Evolutionary conservation across 2,329 filamentous ascomycete species (phyloP), one percentile per base, ranked within the genome.

Genomic region (Fusarium avenaceum): DNA sequence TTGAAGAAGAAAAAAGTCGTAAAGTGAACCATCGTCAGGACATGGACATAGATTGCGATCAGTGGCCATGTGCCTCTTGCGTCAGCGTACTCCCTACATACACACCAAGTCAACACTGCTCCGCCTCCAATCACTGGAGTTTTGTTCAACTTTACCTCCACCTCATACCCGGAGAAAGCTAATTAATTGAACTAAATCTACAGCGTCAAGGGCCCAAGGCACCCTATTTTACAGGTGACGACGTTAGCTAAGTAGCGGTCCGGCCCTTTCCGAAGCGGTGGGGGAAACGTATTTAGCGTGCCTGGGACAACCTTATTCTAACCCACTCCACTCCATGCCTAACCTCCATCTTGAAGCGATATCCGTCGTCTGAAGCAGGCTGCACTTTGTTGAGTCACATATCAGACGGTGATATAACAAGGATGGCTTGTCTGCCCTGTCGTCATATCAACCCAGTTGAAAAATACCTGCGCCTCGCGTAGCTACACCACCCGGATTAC

Each of bases 291-390:
- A 33, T 59, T 63, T 69, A 70, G 66, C 66, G 66, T 56, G n/a
- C 30, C 22, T n/a, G 33, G 28, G 17, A 46, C 42, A 69, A 70
- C 66, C 53, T 70, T 69, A 69, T 69, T 58, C 61, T n/a, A 69
- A 69, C 61, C 49, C 53, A 35, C 33, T 32, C 35, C 24, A 30
- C 44, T 22, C 22, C 22, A 22, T 28, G 7, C 20, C 10, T 39
- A 35, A 33, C n/a, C 45, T 26, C 32, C n/a, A 20, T 19, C 45
- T 35, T 19, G 19, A 58, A 20, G 35, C 17, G n/a, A 9, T 9
- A 17, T 9, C 33, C 26, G 26, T 35, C 4, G 33, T 35, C 15
- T 13, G 10, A 13, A 13, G 28, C 13, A 13, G 10, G 28, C 10
- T 30, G 33, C 33, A 15, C 33, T 35, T 35, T 35, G 33, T 38